Evolutionary conservation across 73 alveolate species (phyloP), one percentile per base, ranked within the genome.

Genomic region (Diophrys sp.): DNA sequence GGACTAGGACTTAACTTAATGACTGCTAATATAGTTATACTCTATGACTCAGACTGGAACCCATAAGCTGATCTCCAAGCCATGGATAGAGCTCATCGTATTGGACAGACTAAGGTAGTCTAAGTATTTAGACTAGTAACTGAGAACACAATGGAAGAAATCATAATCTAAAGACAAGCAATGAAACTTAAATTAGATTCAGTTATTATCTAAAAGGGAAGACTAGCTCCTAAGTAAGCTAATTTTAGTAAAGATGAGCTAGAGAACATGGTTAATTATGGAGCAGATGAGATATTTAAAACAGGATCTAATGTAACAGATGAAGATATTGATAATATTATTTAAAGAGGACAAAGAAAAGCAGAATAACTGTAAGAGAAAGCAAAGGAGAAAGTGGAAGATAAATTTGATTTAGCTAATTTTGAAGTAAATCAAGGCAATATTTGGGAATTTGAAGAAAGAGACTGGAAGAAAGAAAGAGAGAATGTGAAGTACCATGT

Each of bases 31-130:
- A 97, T 98, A 55, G 99, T 98, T 57, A 91, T 98, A 33, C 89
- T 98, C 66, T 98, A 93, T 87, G 99, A 98, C 75, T 85, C 97
- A 71, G 99, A 98, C 90, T 98, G 99, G 98, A 98, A 98, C 79
- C 99, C 99, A 1, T 96, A 97, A 77, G 95, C 96, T 80, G 99
- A 98, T 78, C 91, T 96, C 78, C 96, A 98, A 79, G 99, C 99
- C 53, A 97, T 98, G 98, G 99, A 98, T 79, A 89, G 99, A 70
- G 99, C 99, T 23, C 99, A 98, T 83, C 90, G 99, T 81, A 98
- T 98, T 70, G 99, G 99, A 26, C 98, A 98, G 84, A 91, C 94
- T 77, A 97, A 94, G 73, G 90, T 94, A 71, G 99, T 95, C 44
- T 82, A 92, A 73, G 98, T 96, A 0, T 96, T 91, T 84, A 82